phyloP scores from a whole-genome alignment of 1,139 yeast genomes.

The Blastobotrys aristatus region DNA sequence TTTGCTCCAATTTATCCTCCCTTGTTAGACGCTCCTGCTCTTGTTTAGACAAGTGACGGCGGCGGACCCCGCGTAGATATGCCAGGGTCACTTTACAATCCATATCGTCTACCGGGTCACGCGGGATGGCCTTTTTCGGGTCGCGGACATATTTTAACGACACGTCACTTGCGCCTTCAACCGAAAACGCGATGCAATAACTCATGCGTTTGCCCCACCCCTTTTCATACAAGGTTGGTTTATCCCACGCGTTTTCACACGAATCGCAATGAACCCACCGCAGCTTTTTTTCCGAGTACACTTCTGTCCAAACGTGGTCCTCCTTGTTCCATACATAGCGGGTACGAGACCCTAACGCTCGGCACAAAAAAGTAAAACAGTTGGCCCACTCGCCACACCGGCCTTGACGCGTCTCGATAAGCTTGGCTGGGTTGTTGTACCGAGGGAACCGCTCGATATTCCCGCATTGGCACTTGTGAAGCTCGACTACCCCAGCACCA shows the following conservation, averaged over 20 bases:
- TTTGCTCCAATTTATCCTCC: constrained; percentile 41
- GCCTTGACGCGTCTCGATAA: constrained; percentile 61
- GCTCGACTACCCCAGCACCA: constrained; percentile 55
- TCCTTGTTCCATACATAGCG: constrained; percentile 85
- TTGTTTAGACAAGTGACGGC: constrained; percentile 33
- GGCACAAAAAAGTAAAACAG: constrained; percentile 65
- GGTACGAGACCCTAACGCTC: constrained; percentile 57
- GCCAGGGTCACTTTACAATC: constrained; percentile 38
- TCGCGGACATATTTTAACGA: constrained; percentile 61
- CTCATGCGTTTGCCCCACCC: constrained; percentile 97
- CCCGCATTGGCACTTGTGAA: constrained; percentile 58
- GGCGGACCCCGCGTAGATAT: constrained; percentile 39
- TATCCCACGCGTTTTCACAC: constrained; percentile 81
- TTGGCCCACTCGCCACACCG: constrained; percentile 97
- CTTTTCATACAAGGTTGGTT: constrained; percentile 66
- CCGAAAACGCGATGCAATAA: constrained; percentile 60
- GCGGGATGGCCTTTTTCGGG: constrained; percentile 46
- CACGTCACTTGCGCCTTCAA: constrained; percentile 60
- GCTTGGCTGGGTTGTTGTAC: constrained; percentile 59
- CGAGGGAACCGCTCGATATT: constrained; percentile 59
- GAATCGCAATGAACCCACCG: constrained; percentile 85
- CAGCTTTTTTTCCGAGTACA: constrained; percentile 53
- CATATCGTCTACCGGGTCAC: constrained; percentile 43
- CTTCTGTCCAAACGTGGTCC: constrained; percentile 97
- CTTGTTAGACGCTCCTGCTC: constrained; percentile 34